Base-by-base conservation (phyloP, 2,329 filamentous ascomycete genomes). In the Passalora sequoiae region DNA sequence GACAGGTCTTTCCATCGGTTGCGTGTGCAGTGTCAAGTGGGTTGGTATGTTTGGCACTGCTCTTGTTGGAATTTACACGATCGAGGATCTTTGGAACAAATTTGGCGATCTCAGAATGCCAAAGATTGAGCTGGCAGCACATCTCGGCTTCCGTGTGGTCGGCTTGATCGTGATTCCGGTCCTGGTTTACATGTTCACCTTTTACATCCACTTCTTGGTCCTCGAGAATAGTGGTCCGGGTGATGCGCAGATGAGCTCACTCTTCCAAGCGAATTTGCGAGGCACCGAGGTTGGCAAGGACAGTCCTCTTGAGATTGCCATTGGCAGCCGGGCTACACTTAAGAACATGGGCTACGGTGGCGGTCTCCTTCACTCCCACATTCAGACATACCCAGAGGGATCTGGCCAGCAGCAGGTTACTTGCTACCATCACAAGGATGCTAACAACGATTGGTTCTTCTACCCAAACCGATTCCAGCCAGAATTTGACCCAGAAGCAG, bases 271-370 rank as follows among this genome's bases (percentile, higher is more conserved):
- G 36, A 98, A 98, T 63, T 77, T 98, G 27, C 83, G 81, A 59
- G 92, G 92, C 19, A 97, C 91, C 8, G 86, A 94, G 53, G 91
- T 98, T 50, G 91, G 91, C 61, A 89, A 87, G 66, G 85, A 95
- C 66, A 96, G 89, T 61, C 92, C 94, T 16, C 77, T 98, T 12
- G 92, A 98, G 63, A 75, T 98, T 53, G 91, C 89, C 4, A 75
- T 85, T 52, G 92, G 94, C 19, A 98, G 92, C 25, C 81, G 85
- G 46, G 86, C 84, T 6, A 98, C 92, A 0, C 73, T 98, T 55
- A 98, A 98, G 77, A 98, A 98, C 66, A 98, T 97, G 92, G 92
- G 92, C 22, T 98, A 98, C 60, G 92, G 92, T 47, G 92, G 92
- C 62, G 92, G 92, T 65, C 80, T 98, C 25, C 81, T 97, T 33